phyloP scores from a whole-genome alignment of 371 early-diverging fungal species.

The Mucor indicus region DNA sequence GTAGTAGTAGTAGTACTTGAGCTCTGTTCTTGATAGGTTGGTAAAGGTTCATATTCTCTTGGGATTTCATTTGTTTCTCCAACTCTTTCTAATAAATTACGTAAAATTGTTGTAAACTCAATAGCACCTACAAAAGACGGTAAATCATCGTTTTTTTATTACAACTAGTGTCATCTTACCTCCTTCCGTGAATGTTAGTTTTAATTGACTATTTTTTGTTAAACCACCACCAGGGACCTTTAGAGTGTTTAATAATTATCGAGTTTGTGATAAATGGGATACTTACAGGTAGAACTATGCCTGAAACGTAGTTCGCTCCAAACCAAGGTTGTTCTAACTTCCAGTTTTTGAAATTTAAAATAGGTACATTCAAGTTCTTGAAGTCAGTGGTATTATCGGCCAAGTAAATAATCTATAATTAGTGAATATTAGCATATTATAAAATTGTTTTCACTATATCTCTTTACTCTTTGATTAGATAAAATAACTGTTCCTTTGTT shows the following conservation, averaged over 20 bases:
- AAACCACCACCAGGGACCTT: constrained; percentile 53
- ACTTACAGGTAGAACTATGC: constrained; percentile 42
- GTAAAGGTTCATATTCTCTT: constrained; percentile 36
- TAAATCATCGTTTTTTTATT: too few species aligned
- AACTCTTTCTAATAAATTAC: constrained; percentile 35
- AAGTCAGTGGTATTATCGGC: constrained; percentile 19
- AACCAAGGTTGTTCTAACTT: constrained; percentile 58
- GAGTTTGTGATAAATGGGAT: neutral
- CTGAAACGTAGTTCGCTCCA: constrained; percentile 51
- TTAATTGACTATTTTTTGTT: constrained; percentile 27
- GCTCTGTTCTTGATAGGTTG: constrained; percentile 22
- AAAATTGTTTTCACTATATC: neutral
- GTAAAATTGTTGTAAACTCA: constrained; percentile 46
- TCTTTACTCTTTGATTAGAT: constrained; percentile 48
- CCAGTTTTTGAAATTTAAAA: constrained; percentile 39
- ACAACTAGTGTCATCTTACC: constrained; percentile 18
- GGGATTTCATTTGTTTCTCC: constrained; percentile 35
- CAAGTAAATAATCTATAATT: constrained; percentile 36
- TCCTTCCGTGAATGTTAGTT: constrained; percentile 50
- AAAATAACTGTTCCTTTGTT: constrained; percentile 33
- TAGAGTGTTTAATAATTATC: neutral
- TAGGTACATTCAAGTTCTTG: constrained; percentile 45
- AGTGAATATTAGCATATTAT: neutral
- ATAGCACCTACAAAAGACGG: constrained; percentile 55
- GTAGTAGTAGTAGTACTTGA: neutral